A percentile compares a stretch with the other conserved stretches of the same genome.
phyloP scores from a whole-genome alignment of 305 asterid species.

The Fraxinus greggii region DNA sequence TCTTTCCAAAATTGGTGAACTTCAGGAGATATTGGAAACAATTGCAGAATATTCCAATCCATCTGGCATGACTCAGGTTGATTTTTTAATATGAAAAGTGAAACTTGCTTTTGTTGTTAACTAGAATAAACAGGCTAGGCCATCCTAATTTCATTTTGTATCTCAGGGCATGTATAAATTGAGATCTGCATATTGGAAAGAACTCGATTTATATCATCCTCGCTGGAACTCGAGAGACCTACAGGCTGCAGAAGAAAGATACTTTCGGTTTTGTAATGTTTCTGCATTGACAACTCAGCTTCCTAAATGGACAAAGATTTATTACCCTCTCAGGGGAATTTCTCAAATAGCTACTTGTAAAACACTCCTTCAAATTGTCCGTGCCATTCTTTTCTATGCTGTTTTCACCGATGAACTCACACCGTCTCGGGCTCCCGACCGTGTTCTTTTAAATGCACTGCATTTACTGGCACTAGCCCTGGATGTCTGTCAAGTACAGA shows the following conservation, averaged over 20 bases:
- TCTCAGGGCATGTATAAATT: conserved; percentile 90
- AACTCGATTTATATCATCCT: conserved; percentile 90
- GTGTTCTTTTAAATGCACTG: conserved; percentile 70
- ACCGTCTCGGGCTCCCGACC: conserved; percentile 80
- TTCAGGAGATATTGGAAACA: conserved; percentile 73
- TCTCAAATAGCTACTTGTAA: conserved; percentile 86
- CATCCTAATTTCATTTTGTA: conserved; percentile 26
- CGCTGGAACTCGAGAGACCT: conserved; percentile 89
- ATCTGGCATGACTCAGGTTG: conserved; percentile 93
- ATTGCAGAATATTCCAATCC: conserved; percentile 91
- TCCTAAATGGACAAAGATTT: conserved; percentile 83
- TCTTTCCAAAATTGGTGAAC: conserved; percentile 65
- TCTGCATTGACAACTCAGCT: conserved; percentile 83
- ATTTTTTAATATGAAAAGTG: conserved; percentile 16
- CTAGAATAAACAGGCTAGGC: not conserved
- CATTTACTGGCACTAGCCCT: conserved; percentile 82
- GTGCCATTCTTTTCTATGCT: conserved; percentile 73
- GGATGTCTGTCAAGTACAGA: conserved; percentile 63
- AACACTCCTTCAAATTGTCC: conserved; percentile 68
- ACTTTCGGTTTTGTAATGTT: conserved; percentile 70
- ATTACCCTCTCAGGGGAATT: conserved; percentile 75
- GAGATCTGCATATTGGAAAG: conserved; percentile 70
- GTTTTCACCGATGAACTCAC: conserved; percentile 55
- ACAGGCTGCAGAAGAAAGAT: conserved; percentile 95
- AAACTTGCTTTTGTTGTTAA: conserved; percentile 2